These are phyloP conservation scores for Platanus orientalis DNA, from an alignment of 164 flowering plant species.

Conservation along the genomic window DNA sequence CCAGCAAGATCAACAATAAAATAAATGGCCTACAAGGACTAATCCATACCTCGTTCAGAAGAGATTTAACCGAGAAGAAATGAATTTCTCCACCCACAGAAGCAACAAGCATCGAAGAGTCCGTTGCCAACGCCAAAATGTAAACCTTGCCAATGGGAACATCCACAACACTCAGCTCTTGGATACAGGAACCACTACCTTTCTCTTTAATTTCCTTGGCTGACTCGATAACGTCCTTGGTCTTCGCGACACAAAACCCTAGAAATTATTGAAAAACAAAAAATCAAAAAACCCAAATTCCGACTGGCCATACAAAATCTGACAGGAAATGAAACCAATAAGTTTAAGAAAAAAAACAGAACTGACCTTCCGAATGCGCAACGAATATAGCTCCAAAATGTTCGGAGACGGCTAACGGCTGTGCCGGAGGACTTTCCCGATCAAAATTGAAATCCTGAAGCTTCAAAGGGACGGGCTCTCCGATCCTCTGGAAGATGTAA, in stretches of 20 bases:
- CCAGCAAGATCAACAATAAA: too few species aligned
- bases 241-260: slow-evolving; percentile 79
- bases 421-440: slow-evolving; percentile 39
- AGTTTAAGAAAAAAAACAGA: background rate
- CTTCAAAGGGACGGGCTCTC: slow-evolving; percentile 54
- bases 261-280: too few species aligned
- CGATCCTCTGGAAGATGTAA: slow-evolving; percentile 57
- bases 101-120: slow-evolving; percentile 57
- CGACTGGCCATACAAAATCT: background rate
- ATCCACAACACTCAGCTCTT: slow-evolving; percentile 58
- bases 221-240: slow-evolving; percentile 53
- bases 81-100: slow-evolving; percentile 40
- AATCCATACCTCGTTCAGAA: slow-evolving; percentile 61
- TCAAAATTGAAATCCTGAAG: slow-evolving; percentile 31
- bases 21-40: too few species aligned
- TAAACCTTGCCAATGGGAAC: slow-evolving; percentile 52
- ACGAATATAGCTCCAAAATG: slow-evolving; percentile 46
- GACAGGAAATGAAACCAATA: background rate
- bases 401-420: slow-evolving; percentile 63
- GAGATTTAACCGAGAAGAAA: slow-evolving; percentile 47
- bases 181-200: slow-evolving; percentile 31
- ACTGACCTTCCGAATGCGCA: slow-evolving; percentile 56
- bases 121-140: slow-evolving; percentile 56
- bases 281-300: background rate
- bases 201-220: slow-evolving; percentile 50